Base-by-base conservation (phyloP, 163 green algal genomes). In the Chloroidium sp. region DNA sequence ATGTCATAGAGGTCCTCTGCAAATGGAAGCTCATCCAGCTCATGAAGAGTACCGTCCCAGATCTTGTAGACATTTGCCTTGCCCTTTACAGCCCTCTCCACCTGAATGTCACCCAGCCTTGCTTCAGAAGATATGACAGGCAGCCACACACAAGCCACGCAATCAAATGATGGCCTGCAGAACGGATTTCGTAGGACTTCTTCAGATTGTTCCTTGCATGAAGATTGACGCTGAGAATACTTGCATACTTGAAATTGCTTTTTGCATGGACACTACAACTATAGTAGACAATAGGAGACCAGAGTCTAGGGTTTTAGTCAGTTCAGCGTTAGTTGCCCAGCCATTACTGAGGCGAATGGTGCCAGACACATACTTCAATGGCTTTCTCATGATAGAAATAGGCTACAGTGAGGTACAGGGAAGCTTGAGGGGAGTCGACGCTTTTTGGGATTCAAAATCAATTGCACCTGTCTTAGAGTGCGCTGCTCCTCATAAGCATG, bases 11-110 rank as follows among this genome's bases (percentile, higher is more conserved):
- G 59, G 14, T 80, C 74, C 36, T 36, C 36, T 36, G 36, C 36
- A 61, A 84, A 96, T 0, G 91, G 89, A 4, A 98, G 81, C 85
- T 98, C 95, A 62, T 96, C 93, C 14, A 88, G 78, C 81, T 98
- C 94, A 83, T 95, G 97, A 81, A 98, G 82, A 0, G 93, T 97
- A 62, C 79, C 78, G 57, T 91, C 92, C 95, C 95, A 98, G 4
- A 90, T 69, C 59, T 87, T 77, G 64, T 93, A 76, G 80, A 98
- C 83, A 76, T 89, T 75, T 1, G 75, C 90, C 1, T 81, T 82
- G 13, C 62, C 82, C 4, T 81, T 78, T 3, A 92, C 36, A 2
- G 84, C 83, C 2, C 80, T 62, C 3, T 77, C 74, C 62, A 91
- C 77, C 80, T 89, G 81, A 72, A 72, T 6, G 6, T 72, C 67